Base-by-base conservation (phyloP, 2,329 filamentous ascomycete species). In the Neofusicoccum parvum region DNA sequence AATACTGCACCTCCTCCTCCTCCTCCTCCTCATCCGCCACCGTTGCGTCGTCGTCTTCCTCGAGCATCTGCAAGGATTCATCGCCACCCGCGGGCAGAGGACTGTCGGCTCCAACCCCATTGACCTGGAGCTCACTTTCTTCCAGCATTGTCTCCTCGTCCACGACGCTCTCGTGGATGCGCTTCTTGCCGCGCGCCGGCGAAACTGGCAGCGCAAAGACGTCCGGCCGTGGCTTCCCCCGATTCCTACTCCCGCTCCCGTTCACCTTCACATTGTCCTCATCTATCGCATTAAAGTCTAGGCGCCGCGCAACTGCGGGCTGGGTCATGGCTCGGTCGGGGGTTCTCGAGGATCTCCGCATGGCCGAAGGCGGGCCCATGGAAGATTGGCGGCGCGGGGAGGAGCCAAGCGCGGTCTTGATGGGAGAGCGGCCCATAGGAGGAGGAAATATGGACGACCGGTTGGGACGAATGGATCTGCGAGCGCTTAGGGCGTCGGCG, bases 321-420 rank as follows among this genome's bases (percentile, higher is more conserved):
- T 76, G 70, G 27, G 75, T 75, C 11, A 69, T 59, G 15, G 75
- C 70, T 58, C 74, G 75, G 15, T 68, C 66, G 5, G 76, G 74
- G 39, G 73, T 76, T 1, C 71, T 72, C 5, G 62, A 41, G 11
- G 66, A 65, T 23, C 80, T 80, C 10, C 76, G 73, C 0, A 85
- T 82, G 15, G 83, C 86, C 12, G 85, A 85, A 17, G 80, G 79
- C 50, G 82, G 85, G 36, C 82, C 84, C 62, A 89, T 76, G 54
- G 84, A 84, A 4, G 85, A 87, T 70, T 87, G 87, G 65, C 85
- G 83, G 67, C 87, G 83, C 32, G 89, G 87, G 0, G 89, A 89
- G 32, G 81, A 80, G 6, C 78, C 81, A 62, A 84, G 81, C 39
- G 83, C 79, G 3, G 88, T 89, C 76, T 90, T 91, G 64, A 85